Base-by-base conservation (phyloP, 352 stramenopile species). In the Phytophthora hybrid region DNA sequence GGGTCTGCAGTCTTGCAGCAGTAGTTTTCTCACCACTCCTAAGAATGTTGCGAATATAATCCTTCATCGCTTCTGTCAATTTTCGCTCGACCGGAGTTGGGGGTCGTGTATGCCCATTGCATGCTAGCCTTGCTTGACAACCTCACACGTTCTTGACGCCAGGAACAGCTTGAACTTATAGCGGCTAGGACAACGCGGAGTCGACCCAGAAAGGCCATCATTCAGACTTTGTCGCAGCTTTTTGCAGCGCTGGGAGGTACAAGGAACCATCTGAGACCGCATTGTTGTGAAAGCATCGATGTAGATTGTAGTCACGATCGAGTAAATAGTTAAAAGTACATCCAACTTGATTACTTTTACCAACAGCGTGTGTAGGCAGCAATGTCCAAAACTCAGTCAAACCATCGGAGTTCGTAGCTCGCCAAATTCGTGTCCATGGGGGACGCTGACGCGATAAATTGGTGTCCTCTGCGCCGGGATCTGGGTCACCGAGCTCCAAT, bases 61-160 rank as follows among this genome's bases (percentile, higher is more conserved):
- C 32, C 9, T 39, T 39, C 32, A 39, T 39, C 9, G 2, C 32
- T 10, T 7, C 32, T 39, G 32, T 11, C 32, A 39, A 39, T 10
- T 39, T 1, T 11, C 32, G 32, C 32, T 39, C 6, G 7, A 39
- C 32, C 9, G 60, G 49, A 4, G 23, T 29, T 29, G 13, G 18
- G 32, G 61, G 7, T 61, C 34, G 23, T 68, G 61, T 68, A 26
- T 68, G 49, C 56, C 34, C 57, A 63, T 63, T 0, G 39, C 29
- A 29, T 63, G 19, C 5, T 41, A 19, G 54, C 54, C 29, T 10
- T 64, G 41, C 19, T 18, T 10, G 8, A 66, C 39, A 0, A 66
- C 47, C 26, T 66, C 29, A 39, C 26, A 49, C 0, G 26, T 37
- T 6, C 31, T 23, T 18, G 46, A 39, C 11, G 46, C 51, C 19